phyloP scores from a whole-genome alignment of 2,329 filamentous ascomycete species.

The Nigrospora osmanthi region DNA sequence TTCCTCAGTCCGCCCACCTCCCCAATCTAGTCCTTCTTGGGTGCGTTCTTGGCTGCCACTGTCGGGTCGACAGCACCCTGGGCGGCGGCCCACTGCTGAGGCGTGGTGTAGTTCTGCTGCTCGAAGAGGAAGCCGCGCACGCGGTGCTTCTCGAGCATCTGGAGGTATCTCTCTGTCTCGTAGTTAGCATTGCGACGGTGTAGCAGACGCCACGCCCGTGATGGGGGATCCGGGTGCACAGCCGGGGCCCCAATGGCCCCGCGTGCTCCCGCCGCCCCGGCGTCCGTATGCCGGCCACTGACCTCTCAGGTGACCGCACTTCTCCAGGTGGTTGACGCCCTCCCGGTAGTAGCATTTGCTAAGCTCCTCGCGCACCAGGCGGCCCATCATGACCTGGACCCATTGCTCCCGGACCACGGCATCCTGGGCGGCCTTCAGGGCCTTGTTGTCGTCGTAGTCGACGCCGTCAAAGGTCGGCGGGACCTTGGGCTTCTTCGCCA shows the following conservation, averaged over 20 bases:
- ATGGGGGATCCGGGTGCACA: no score
- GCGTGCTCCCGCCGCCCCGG: no score
- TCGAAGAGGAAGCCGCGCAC: constrained; percentile 73
- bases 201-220: no score
- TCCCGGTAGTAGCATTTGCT: constrained; percentile 79
- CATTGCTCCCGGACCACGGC: constrained; percentile 79
- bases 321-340: constrained; percentile 83
- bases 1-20: no score
- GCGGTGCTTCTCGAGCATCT: constrained; percentile 68
- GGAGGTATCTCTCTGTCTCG: constrained; percentile 53
- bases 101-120: constrained; percentile 65
- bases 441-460: constrained; percentile 75
- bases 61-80: background rate
- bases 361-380: constrained; percentile 74
- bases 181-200: constrained; percentile 1
- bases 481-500: constrained; percentile 77
- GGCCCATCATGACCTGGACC: constrained; percentile 84
- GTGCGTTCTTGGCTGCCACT: background rate
- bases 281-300: constrained; percentile 26
- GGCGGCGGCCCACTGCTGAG: constrained; percentile 1
- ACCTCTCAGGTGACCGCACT: constrained; percentile 78
- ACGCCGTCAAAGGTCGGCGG: constrained; percentile 79
- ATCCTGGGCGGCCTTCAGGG: constrained; percentile 76
- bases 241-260: no score
- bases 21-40: constrained; percentile 8